Base-by-base conservation (phyloP, 2,329 filamentous ascomycete species). In the Cladosporium austrohemisphaericum region DNA sequence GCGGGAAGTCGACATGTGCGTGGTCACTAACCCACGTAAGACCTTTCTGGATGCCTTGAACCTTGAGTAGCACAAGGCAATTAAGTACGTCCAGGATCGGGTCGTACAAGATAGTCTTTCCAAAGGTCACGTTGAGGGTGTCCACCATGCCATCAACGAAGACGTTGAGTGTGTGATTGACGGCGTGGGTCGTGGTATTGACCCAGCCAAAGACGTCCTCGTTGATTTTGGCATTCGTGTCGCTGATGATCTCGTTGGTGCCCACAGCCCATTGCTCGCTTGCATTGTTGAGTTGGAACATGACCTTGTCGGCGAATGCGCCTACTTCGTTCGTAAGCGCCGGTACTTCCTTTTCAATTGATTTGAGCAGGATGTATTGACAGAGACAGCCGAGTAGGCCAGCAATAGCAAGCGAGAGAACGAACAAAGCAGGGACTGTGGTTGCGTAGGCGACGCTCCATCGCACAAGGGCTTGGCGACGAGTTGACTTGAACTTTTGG, bases 1-100 rank as follows among this genome's bases (percentile, higher is more conserved):
- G 70, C 0, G 93, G 93, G 59, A 98, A 85, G 52, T 81, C 74
- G 59, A 98, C 78, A 54, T 93, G 80, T 3, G 93, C 89, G 65
- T 97, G 75, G 57, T 97, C 85, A 60, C 87, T 81, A 9, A 95
- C 86, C 92, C 92, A 98, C 1, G 88, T 95, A n/a, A 97, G 76
- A 10, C 86, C 93, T 63, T 86, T 85, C 66, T 97, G 82, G 56
- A 98, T 81, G 18, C 83, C 80, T 57, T 87, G 82, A 55, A 97
- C 78, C 73, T 97, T 97, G 62, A 95, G 76, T 6, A 85, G 82
- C 56, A 97, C 81, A n/a, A 97, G 76, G 64, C 93, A 97, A 63
- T 88, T 80, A 55, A 96, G 78, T 26, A 96, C 81, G 35, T 88
- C 85, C 61, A 82, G 76, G 61, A 95, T 84, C 0, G 90, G 87